Percentiles rank a stretch among this genome's conserved stretches.
phyloP scores from a whole-genome alignment of 2,329 filamentous ascomycete genomes.

The Trichoderma arundinaceum region DNA sequence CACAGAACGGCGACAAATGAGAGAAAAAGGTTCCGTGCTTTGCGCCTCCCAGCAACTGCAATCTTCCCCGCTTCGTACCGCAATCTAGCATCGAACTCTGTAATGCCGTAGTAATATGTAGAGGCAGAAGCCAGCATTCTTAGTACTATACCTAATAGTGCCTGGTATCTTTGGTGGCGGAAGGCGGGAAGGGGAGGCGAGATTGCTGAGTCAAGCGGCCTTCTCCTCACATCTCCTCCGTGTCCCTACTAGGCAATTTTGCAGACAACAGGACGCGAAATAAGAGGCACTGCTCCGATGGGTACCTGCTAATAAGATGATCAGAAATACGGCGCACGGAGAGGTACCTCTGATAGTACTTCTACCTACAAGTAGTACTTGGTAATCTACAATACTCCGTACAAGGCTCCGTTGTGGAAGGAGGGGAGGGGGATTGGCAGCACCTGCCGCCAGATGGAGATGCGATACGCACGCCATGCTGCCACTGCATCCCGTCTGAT shows the following conservation, averaged over 20 bases:
- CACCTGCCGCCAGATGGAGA: neutral
- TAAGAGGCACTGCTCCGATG: no score
- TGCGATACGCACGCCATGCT: slow-evolving; percentile 19
- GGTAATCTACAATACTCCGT: neutral
- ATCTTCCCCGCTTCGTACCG: no score
- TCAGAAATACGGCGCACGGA: neutral
- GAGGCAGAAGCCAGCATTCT: neutral
- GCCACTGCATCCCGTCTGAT: neutral
- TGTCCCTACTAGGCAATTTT: neutral
- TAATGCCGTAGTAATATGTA: no score
- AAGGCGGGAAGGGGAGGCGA: slow-evolving; percentile 13
- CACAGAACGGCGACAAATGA: no score
- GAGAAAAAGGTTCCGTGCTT: no score
- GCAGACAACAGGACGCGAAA: neutral
- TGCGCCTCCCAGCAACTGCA: no score
- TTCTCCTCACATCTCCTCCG: neutral
- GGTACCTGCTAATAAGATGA: slow-evolving; percentile 4
- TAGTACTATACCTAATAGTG: neutral
- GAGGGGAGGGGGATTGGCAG: neutral
- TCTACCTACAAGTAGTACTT: neutral
- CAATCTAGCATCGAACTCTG: no score
- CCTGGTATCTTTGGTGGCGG: neutral
- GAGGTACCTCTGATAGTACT: no score
- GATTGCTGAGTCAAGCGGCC: slow-evolving; percentile 7
- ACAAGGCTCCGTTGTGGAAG: neutral